These are phyloP conservation scores for Camelina laxa DNA, from an alignment of 345 rosid genomes.

Conservation along the genomic window DNA sequence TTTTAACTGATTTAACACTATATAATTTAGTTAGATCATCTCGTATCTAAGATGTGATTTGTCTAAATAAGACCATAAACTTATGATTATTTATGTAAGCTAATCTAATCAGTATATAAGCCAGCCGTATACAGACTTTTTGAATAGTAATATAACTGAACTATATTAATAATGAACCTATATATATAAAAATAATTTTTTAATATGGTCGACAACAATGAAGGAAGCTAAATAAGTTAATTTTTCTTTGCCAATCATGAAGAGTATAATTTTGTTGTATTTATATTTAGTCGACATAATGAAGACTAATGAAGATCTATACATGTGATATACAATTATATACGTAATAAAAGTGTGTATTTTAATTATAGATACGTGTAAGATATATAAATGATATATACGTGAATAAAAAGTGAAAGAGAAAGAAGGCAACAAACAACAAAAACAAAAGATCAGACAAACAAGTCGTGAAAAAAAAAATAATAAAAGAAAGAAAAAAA, in stretches of 20 bases:
- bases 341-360: slow-evolving; percentile 9
- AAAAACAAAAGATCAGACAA: slow-evolving; percentile 27
- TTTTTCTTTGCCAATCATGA: not conserved
- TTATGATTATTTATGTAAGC: not conserved
- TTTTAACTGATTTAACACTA: not conserved
- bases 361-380: slow-evolving; percentile 27
- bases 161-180: not conserved
- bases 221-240: not conserved
- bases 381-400: slow-evolving; percentile 31
- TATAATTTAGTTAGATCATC: not conserved
- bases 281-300: slow-evolving; percentile 16
- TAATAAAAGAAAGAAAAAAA: not conserved
- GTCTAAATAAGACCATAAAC: not conserved
- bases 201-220: not conserved
- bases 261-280: not conserved
- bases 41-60: slow-evolving; percentile 13
- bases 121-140: not conserved
- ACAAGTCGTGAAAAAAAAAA: slow-evolving; percentile 25
- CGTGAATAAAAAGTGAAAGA: slow-evolving; percentile 33
- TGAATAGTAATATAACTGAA: not conserved
- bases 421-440: slow-evolving; percentile 19
- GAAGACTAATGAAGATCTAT: not conserved
- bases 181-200: not conserved
- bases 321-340: not conserved
- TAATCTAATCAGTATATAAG: not conserved